Evolutionary conservation across 2,329 filamentous ascomycete species (phyloP).

Genomic region (Trichoderma atrobrunneum): DNA sequence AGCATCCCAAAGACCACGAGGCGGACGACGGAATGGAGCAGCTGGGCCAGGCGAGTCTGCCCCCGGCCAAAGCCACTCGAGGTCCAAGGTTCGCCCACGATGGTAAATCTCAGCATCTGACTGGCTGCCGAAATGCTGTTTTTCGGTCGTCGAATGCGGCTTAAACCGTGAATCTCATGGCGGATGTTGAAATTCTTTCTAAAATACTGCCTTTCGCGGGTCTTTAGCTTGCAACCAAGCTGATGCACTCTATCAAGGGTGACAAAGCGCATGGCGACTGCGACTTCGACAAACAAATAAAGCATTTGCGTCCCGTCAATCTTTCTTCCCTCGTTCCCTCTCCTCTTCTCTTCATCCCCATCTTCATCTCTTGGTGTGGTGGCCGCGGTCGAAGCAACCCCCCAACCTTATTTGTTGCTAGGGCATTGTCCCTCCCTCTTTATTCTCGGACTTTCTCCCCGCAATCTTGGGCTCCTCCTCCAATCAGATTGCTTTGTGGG

Average conservation of each 20-base stretch:
- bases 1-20: background rate
- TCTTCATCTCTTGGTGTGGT: constrained; percentile 14
- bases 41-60: constrained; percentile 2
- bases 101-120: constrained; percentile 18
- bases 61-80: constrained; percentile 17
- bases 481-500: background rate
- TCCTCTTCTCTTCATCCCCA: background rate
- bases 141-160: constrained; percentile 23
- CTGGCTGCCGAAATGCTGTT: constrained; percentile 19
- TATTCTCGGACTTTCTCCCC: background rate
- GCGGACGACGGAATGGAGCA: constrained; percentile 12
- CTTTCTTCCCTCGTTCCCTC: background rate
- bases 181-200: background rate
- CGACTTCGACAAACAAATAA: constrained; percentile 12
- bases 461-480: background rate
- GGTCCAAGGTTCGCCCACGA: constrained; percentile 23
- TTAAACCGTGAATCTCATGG: constrained; percentile 16
- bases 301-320: background rate
- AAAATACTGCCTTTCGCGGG: constrained; percentile 8
- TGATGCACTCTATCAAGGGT: background rate
- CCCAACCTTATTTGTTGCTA: background rate
- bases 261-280: background rate
- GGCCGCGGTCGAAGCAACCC: background rate
- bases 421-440: background rate
- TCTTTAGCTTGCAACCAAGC: background rate